Conservation (phyloP, 2,329 filamentous ascomycete species). For the Zymoseptoria pseudotritici region DNA sequence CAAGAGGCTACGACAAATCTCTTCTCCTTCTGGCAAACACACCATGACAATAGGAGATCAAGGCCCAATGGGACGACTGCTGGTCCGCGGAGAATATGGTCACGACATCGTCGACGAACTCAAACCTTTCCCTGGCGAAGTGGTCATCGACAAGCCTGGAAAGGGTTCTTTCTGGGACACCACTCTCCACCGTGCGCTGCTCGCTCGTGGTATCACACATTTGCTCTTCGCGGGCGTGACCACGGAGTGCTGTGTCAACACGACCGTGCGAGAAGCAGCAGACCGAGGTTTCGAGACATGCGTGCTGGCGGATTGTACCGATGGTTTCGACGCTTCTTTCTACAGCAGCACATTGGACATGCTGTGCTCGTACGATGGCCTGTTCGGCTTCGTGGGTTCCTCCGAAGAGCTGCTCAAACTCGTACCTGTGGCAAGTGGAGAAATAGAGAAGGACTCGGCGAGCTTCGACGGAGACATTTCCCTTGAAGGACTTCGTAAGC, state of each 20-base stretch:
- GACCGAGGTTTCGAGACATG: constrained; percentile 57
- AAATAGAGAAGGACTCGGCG: constrained; percentile 32
- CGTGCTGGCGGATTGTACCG: constrained; percentile 43
- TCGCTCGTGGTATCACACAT: constrained; percentile 51
- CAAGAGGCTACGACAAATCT: constrained; percentile 44
- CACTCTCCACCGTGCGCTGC: constrained; percentile 44
- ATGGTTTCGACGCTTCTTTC: constrained; percentile 42
- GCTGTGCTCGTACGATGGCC: constrained; percentile 44
- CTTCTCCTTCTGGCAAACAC: constrained; percentile 39
- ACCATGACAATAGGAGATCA: constrained; percentile 45
- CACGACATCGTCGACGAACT: constrained; percentile 51
- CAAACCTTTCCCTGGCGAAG: constrained; percentile 43
- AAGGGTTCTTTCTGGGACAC: constrained; percentile 56
- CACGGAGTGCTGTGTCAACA: constrained; percentile 52
- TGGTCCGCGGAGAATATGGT: constrained; percentile 48
- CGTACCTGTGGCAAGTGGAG: constrained; percentile 29
- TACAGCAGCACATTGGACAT: constrained; percentile 44
- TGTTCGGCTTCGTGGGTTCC: constrained; percentile 43
- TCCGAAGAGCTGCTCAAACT: constrained; percentile 36
- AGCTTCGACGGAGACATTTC: constrained; percentile 37
- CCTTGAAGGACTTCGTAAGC: constrained; percentile 36
- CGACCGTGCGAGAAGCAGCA: constrained; percentile 49
- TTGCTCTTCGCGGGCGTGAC: constrained; percentile 52
- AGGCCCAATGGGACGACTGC: constrained; percentile 46
- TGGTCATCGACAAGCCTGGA: constrained; percentile 52